phyloP scores from a whole-genome alignment of 2,329 filamentous ascomycete genomes.

The Cadophora luteo-olivacea region DNA sequence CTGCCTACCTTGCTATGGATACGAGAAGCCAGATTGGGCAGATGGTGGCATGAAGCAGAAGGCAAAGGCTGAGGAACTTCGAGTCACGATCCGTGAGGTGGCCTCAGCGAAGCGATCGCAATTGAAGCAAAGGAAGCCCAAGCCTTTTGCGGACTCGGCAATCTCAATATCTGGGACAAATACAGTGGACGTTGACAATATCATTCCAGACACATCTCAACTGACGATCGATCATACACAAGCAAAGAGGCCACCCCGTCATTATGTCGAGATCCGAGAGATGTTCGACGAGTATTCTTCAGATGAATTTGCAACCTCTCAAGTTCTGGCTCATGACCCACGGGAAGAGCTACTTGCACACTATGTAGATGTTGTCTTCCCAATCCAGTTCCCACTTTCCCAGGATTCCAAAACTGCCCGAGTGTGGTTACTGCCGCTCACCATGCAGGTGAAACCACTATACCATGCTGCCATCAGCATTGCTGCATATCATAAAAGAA shows the following conservation, averaged over 20 bases:
- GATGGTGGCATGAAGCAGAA: neutral
- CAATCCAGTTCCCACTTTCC: neutral
- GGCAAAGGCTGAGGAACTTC: neutral
- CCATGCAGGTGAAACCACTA: neutral
- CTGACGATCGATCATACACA: neutral
- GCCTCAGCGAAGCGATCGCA: neutral
- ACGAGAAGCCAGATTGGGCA: slow-evolving; percentile 2
- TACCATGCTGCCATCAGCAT: slow-evolving; percentile 14
- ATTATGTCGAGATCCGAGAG: neutral
- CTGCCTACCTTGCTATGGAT: slow-evolving; percentile 1
- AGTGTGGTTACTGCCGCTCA: slow-evolving; percentile 2
- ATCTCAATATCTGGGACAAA: neutral
- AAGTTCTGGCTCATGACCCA: neutral
- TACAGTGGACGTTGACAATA: neutral
- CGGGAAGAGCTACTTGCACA: neutral
- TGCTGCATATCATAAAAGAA: slow-evolving; percentile 1
- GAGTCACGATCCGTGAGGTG: neutral
- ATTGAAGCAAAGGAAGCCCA: neutral
- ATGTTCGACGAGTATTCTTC: neutral
- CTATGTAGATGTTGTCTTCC: slow-evolving; percentile 11
- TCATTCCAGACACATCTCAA: neutral
- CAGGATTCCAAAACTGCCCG: neutral
- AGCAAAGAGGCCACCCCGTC: neutral
- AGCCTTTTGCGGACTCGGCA: neutral
- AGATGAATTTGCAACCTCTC: neutral